Evolutionary conservation across 164 flowering plant genomes (phyloP), one percentile per base, ranked within the genome.

Genomic region (Chimonanthus praecox): DNA sequence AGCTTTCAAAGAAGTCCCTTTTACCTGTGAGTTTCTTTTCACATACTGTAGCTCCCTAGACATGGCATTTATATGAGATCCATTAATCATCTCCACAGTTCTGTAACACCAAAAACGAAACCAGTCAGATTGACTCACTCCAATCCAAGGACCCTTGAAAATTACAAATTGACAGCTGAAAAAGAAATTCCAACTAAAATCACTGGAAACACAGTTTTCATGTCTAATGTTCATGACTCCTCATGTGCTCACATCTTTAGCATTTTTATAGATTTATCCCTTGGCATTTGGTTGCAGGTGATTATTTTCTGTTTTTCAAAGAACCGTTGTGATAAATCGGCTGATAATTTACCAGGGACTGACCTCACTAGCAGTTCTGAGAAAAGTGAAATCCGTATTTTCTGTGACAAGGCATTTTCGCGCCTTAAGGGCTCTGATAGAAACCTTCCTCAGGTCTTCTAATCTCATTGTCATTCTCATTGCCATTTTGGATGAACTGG

Each of bases 401-500:
- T 96, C 77, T 96, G 98, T 83, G 99, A 96, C 73, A 96, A 89
- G 87, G 99, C 97, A 76, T 94, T 96, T 82, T 96, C 98, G n/a
- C 82, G 98, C 60, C 83, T 96, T 51, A 94, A 94, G 81, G 99
- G 99, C 73, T 92, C 99, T 80, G 99, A 96, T 79, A 87, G 94
- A 82, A 90, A 85, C 75, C 86, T 96, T 69, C 99, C 99, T 3
- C 99, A 96, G 98, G 99, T 96, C 44, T 74, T 76, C 11, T 71
- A 4, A 4, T 72, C 47, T 71, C 63, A 45, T 6, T 58, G 61
- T 70, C 51, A 75, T 10, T 67, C 49, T 67, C 71, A 43, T 44
- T 63, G 61, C 71, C 33, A n/a, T 50, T 65, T 72, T 49, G 62
- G 70, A 67, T 64, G 3, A 68, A 21, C 63, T 75, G 49, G 62